Evolutionary conservation across 345 rosid species (phyloP).

Genomic region (Noccaea caerulescens): DNA sequence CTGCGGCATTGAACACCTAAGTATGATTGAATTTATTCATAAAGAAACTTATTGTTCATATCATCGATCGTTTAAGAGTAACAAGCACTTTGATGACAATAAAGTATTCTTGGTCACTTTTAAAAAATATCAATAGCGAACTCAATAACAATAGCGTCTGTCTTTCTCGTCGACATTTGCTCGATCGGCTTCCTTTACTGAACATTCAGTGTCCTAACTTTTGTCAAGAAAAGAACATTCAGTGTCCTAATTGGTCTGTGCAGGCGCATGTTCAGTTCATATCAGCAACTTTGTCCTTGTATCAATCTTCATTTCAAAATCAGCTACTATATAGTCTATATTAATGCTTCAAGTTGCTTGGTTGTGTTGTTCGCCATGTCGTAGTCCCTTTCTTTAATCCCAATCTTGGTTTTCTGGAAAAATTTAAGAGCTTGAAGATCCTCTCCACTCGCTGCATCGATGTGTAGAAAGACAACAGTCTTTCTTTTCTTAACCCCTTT

Average conservation of each 20-base stretch:
- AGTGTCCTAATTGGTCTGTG: neutral
- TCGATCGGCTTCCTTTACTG: neutral
- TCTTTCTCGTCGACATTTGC: neutral
- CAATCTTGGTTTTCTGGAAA: neutral
- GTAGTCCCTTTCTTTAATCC: neutral
- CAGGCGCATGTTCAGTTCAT: slow-evolving; percentile 5
- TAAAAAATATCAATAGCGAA: neutral
- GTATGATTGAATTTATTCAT: neutral
- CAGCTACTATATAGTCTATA: slow-evolving; percentile 4
- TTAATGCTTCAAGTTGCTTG: neutral
- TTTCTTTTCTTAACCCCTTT: neutral
- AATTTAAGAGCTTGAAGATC: neutral
- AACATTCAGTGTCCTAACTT: neutral
- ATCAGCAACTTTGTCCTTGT: neutral
- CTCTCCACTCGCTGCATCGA: slow-evolving; percentile 10
- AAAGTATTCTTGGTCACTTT: neutral
- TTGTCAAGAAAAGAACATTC: too few species aligned
- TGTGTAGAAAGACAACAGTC: neutral
- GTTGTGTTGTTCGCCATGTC: neutral
- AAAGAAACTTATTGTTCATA: neutral
- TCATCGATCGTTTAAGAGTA: neutral
- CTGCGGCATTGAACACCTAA: neutral
- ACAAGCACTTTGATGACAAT: neutral
- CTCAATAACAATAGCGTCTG: neutral
- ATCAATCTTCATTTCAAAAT: slow-evolving; percentile 6